These are phyloP conservation scores for Stellera chamaejasme DNA, from an alignment of 345 rosid species.

Conservation along the genomic window DNA sequence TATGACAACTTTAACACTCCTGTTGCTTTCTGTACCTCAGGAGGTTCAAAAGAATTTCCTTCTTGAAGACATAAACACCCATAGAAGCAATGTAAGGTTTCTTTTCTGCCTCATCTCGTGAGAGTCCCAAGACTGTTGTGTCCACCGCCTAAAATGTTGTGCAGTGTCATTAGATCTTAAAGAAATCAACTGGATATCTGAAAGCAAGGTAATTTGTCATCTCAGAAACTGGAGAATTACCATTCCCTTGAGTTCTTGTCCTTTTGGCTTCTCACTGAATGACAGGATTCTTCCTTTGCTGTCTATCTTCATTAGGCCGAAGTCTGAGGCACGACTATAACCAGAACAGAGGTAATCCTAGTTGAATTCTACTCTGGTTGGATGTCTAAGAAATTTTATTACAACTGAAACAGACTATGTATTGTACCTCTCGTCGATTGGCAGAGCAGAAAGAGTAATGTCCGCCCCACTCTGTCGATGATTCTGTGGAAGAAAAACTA, in stretches of 20 bases:
- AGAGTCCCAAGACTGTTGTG: slow-evolving; percentile 77
- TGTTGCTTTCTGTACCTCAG: slow-evolving; percentile 47
- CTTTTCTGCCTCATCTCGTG: slow-evolving; percentile 66
- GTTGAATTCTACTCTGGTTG: neutral
- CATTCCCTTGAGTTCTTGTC: slow-evolving; percentile 73
- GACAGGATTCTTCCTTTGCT: slow-evolving; percentile 70
- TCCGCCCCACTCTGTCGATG: slow-evolving; percentile 92
- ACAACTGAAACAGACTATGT: neutral
- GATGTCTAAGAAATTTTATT: neutral
- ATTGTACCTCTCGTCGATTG: slow-evolving; percentile 70
- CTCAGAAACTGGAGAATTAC: slow-evolving; percentile 22
- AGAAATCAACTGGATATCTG: neutral
- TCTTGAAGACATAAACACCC: slow-evolving; percentile 96
- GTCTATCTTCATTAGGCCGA: slow-evolving; percentile 96
- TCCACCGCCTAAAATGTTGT: slow-evolving; percentile 59
- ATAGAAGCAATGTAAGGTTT: slow-evolving; percentile 96
- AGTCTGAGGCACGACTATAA: slow-evolving; percentile 93
- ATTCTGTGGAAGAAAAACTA: slow-evolving; percentile 38
- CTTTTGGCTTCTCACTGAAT: slow-evolving; percentile 93
- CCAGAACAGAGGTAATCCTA: slow-evolving; percentile 12
- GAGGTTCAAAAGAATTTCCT: slow-evolving; percentile 86
- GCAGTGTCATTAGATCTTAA: neutral
- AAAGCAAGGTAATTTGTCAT: neutral
- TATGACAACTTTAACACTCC: neutral
- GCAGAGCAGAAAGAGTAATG: slow-evolving; percentile 74